Base-by-base conservation (phyloP, 495 filamentous ascomycete species). In the Penicillium tannophilum region DNA sequence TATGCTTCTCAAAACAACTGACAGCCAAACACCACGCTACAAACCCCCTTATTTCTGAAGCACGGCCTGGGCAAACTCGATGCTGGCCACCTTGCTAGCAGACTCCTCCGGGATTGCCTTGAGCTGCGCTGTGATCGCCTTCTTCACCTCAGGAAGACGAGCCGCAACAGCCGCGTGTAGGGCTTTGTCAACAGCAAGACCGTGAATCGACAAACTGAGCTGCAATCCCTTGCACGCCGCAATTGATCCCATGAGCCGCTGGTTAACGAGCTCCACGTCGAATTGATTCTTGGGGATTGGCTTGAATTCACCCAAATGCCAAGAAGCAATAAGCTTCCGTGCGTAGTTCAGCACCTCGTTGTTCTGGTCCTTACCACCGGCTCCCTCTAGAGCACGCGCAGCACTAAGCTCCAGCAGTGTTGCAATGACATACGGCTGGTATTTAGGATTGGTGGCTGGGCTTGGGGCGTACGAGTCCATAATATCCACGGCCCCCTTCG, bases 401-500 rank as follows among this genome's bases (percentile, higher is more conserved):
- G 80, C 73, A 54, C 67, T 71, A 16, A 84, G 66, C 47, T 83
- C 73, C 35, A 83, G 61, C 26, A 81, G 55, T 3, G 76, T 64
- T 23, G 72, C 80, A 43, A 80, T 71, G 6, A 82, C 68, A 16
- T 71, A 72, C 2, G 80, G 75, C 42, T 68, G 64, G 41, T 55
- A 43, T 62, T 75, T 71, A 10, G 77, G 72, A 55, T 79, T 74
- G 6, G 26, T 12, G 20, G 53, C n/a, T 19, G 45, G 52, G 19
- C 50, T 23, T 7, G 54, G 19, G n/a, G 61, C 56, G 59, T 56
- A 48, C 6, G 16, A 61, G 58, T 88, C 79, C 65, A 89, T 75
- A 44, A 85, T 42, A 11, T 75, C 72, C 24, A 82, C 59, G 9
- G 85, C 68, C 60, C 79, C 69, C 62, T 82, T 76, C 0, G 79